Conservation (phyloP, 495 filamentous ascomycete genomes). For the Staphylotrichum tortipilum region DNA sequence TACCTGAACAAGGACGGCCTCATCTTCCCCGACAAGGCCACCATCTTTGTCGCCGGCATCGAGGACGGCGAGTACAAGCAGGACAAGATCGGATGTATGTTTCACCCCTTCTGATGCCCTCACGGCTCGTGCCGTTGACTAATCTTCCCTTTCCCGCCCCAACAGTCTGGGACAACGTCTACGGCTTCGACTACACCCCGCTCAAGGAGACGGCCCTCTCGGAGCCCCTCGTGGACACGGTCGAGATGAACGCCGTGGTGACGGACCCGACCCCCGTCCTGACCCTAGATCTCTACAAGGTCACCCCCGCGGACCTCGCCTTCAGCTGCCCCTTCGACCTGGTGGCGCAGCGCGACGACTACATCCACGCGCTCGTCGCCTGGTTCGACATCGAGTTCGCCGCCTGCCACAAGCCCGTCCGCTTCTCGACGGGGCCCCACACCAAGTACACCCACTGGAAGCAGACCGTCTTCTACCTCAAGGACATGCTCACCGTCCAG, state of each 20-base stretch:
- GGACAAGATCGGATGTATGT: slow-evolving; percentile 58
- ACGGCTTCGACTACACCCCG: slow-evolving; percentile 68
- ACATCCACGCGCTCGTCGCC: slow-evolving; percentile 88
- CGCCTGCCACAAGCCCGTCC: slow-evolving; percentile 80
- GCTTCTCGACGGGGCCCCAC: slow-evolving; percentile 80
- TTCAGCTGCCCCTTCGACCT: slow-evolving; percentile 61
- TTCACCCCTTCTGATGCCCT: not conserved
- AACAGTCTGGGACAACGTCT: slow-evolving; percentile 72
- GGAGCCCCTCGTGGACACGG: slow-evolving; percentile 63
- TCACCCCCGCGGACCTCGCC: slow-evolving; percentile 53
- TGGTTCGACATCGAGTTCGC: slow-evolving; percentile 99
- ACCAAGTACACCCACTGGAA: slow-evolving; percentile 94
- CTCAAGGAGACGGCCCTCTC: slow-evolving; percentile 62
- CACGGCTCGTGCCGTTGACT: slow-evolving; percentile 11
- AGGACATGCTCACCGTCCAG: slow-evolving; percentile 76
- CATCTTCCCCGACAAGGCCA: slow-evolving; percentile 87
- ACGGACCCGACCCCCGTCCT: slow-evolving; percentile 61
- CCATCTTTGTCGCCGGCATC: slow-evolving; percentile 75
- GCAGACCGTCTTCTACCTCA: slow-evolving; percentile 85
- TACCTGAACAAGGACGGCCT: slow-evolving; percentile 69
- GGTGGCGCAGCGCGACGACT: slow-evolving; percentile 68
- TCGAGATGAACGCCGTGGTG: slow-evolving; percentile 66
- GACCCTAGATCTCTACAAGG: slow-evolving; percentile 65
- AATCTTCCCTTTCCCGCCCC: no score
- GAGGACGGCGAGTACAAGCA: slow-evolving; percentile 78